A percentile compares a stretch with the other conserved stretches of the same genome.
These are phyloP conservation scores for Mucuna pruriens DNA, from an alignment of 306 rosid species.

Conservation along the genomic window DNA sequence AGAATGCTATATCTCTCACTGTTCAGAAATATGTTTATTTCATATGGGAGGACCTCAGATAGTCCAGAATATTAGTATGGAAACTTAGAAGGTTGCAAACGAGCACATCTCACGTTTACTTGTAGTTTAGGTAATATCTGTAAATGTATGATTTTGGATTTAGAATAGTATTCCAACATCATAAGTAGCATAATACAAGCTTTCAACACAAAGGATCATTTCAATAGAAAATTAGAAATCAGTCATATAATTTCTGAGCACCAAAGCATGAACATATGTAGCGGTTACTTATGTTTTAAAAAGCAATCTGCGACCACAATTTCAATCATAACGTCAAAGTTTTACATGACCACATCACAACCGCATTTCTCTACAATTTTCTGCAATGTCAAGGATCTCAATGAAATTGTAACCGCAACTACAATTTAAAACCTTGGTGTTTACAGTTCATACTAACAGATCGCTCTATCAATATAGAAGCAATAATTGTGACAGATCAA, in stretches of 20 bases:
- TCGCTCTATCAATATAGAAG: slow-evolving; percentile 12
- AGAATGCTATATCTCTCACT: background rate
- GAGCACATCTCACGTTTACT: background rate
- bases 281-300: background rate
- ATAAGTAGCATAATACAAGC: background rate
- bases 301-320: background rate
- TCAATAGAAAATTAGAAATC: slow-evolving; percentile 8
- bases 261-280: background rate
- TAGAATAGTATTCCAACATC: slow-evolving; percentile 18
- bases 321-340: background rate
- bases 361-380: background rate
- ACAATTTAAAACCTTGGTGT: background rate
- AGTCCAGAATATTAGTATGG: background rate
- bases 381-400: background rate
- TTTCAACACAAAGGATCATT: slow-evolving; percentile 6
- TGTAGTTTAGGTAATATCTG: background rate
- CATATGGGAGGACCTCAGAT: background rate
- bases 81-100: slow-evolving; percentile 3
- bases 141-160: slow-evolving; percentile 1
- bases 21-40: background rate
- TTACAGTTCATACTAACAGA: background rate
- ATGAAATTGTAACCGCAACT: background rate
- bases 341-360: background rate
- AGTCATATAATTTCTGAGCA: slow-evolving; percentile 1
- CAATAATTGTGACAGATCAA: background rate